Evolutionary conservation across 2,329 filamentous ascomycete species (phyloP), one percentile per base, ranked within the genome.

Genomic region (Neofusicoccum laricinum): DNA sequence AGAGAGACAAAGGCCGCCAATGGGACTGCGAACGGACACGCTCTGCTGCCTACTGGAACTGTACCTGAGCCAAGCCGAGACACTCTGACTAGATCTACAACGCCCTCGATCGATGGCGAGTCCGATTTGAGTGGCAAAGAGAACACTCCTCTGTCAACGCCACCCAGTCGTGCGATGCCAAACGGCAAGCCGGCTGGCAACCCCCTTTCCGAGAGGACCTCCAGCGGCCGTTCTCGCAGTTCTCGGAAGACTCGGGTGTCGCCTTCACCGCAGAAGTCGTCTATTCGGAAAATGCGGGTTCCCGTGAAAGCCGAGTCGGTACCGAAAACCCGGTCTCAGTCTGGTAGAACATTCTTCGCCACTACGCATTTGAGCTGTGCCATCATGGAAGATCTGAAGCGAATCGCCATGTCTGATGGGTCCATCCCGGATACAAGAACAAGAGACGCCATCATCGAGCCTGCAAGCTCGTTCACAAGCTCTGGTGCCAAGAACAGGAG

Each of bases 331-430:
- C 53, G 38, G 14, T 11, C 21, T 45, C 38, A 43, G n/a, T 14
- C 55, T 15, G 8, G 15, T n/a, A 40, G 32, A n/a, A 49, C 30
- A n/a, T 25, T 57, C 21, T 59, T 57, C 25, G 69, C 71, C 7
- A 41, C 68, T 12, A 65, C 72, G 3, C 67, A 66, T n/a, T 65
- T 77, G 32, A 71, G 65, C 17, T 75, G 71, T 57, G 66, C 69
- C 11, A 67, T 70, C 10, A 65, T 77, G 38, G 70, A 76, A 41
- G 66, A 69, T 17, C 53, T 76, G 40, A 76, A 75, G 66, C 69
- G 1, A 63, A 69, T 63, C 49, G 69, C 14, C 55, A 67, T 51
- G 36, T 51, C 61, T 14, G 61, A 53, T 46, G 55, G 55, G n/a
- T 59, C 55, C 30, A 59, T 59, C 5, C 55, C 55, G 3, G 55